Conservation (phyloP, 2,329 filamentous ascomycete species). For the Aspergillus ochraceoroseus region DNA sequence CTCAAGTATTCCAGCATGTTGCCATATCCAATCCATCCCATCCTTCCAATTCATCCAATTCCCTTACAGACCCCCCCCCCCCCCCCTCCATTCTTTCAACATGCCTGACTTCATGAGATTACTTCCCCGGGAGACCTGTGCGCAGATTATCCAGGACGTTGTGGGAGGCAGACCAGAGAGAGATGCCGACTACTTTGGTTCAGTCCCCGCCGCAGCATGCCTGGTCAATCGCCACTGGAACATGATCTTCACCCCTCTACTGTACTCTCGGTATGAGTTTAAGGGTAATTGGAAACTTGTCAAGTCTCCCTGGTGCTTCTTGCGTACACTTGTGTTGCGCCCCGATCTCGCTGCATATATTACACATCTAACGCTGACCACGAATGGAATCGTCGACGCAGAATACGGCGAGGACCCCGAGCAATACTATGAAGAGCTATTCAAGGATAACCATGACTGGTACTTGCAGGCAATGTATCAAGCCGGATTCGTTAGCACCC, state of each 20-base stretch:
- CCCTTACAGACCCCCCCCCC: too few relatives aligned
- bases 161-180: too few relatives aligned
- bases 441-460: neutral
- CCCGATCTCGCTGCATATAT: neutral
- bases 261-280: neutral
- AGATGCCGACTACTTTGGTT: too few relatives aligned
- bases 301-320: neutral
- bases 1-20: too few relatives aligned
- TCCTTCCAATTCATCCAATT: too few relatives aligned
- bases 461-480: neutral
- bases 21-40: too few relatives aligned
- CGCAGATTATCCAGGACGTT: too few relatives aligned
- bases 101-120: too few relatives aligned
- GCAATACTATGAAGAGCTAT: neutral
- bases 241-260: neutral
- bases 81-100: too few relatives aligned
- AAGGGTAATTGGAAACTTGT: neutral
- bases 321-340: neutral
- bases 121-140: too few relatives aligned
- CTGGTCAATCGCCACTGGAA: constrained; percentile 4
- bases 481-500: neutral
- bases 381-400: neutral
- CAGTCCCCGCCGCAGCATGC: neutral
- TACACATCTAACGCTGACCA: neutral
- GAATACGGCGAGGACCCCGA: neutral